Conservation (phyloP, 352 stramenopile species). For the Globisporangium takayamanum region DNA sequence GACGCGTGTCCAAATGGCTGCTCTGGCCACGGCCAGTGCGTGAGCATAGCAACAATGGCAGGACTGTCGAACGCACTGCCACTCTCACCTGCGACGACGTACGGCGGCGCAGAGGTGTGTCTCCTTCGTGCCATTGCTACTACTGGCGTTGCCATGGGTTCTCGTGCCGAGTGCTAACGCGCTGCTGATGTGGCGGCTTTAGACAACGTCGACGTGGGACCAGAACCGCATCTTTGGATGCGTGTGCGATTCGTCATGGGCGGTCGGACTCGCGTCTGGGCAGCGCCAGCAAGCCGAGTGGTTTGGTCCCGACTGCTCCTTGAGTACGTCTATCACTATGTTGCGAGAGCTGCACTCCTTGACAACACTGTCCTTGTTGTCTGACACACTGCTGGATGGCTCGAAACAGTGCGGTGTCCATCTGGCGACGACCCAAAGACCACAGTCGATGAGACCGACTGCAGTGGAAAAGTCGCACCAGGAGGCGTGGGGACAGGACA, state of each 20-base stretch:
- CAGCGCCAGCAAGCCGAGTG: constrained; percentile 82
- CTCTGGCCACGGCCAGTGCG: constrained; percentile 64
- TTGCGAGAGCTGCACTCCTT: neutral
- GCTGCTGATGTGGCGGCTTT: neutral
- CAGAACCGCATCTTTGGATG: constrained; percentile 71
- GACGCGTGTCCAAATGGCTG: constrained; percentile 48
- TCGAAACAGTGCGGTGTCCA: constrained; percentile 57
- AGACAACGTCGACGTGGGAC: constrained; percentile 65
- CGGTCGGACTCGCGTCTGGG: constrained; percentile 54
- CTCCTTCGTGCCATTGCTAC: neutral
- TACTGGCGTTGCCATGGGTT: neutral
- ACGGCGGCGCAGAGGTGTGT: constrained; percentile 38
- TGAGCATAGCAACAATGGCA: constrained; percentile 63
- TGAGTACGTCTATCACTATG: constrained; percentile 27
- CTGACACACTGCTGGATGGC: neutral
- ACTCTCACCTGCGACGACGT: constrained; percentile 47
- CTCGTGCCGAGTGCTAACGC: too few species aligned
- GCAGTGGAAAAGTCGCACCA: constrained; percentile 33
- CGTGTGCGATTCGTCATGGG: constrained; percentile 74
- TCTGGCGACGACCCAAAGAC: constrained; percentile 87
- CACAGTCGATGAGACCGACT: constrained; percentile 80
- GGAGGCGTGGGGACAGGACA: constrained; percentile 33
- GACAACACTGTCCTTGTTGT: neutral
- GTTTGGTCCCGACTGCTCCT: constrained; percentile 86
- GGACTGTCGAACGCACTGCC: constrained; percentile 39